A percentile compares a stretch with the other conserved stretches of the same genome.
Evolutionary conservation across 2,329 filamentous ascomycete genomes (phyloP).

Genomic region (Cucurbitaria berberidis): DNA sequence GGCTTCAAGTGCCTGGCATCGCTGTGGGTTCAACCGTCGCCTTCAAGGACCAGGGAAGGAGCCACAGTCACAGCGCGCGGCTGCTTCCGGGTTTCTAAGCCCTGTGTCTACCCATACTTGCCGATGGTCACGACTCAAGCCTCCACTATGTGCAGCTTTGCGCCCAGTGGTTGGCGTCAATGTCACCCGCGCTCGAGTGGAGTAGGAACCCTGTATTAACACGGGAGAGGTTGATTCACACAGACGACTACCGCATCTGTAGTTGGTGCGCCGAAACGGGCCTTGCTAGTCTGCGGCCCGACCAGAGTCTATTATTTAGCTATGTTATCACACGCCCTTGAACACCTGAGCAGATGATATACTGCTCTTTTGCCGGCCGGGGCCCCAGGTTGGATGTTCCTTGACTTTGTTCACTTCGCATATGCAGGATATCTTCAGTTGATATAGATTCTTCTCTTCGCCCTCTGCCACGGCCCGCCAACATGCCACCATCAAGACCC

Average conservation of each 20-base stretch:
- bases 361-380: constrained; percentile 31
- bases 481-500: constrained; percentile 65
- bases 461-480: constrained; percentile 6
- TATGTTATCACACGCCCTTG: constrained; percentile 36
- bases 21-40: constrained; percentile 22
- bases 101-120: constrained; percentile 34
- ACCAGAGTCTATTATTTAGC: constrained; percentile 40
- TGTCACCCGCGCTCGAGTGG: constrained; percentile 24
- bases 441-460: constrained; percentile 6
- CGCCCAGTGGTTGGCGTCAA: constrained; percentile 23
- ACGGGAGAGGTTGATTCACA: constrained; percentile 36
- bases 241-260: constrained; percentile 37
- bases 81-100: constrained; percentile 32
- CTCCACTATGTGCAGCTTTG: constrained; percentile 16
- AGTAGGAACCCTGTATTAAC: constrained; percentile 35
- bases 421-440: constrained; percentile 13
- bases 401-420: constrained; percentile 10
- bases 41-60: constrained; percentile 28
- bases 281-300: constrained; percentile 38
- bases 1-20: constrained; percentile 32
- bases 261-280: constrained; percentile 27
- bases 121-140: constrained; percentile 36
- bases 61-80: constrained; percentile 31
- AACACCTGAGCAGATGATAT: constrained; percentile 35
- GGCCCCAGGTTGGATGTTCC: constrained; percentile 12